Evolutionary conservation across 176 grass and related monocot genomes (phyloP), one percentile per base, ranked within the genome.

Genomic region (Avena atlantica): DNA sequence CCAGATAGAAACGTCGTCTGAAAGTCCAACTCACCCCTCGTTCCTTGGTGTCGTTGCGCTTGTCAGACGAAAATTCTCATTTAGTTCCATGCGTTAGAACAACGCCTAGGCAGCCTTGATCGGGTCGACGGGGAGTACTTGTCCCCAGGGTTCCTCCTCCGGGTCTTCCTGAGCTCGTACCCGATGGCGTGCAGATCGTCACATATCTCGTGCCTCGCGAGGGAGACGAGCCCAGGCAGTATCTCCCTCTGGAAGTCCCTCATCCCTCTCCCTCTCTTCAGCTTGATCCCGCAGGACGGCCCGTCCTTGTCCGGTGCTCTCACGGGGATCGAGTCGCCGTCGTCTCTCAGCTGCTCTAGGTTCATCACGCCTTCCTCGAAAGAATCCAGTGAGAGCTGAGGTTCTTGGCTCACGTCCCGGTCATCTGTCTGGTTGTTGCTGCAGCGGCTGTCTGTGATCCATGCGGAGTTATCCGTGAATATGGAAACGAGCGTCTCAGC

Each of bases 241-340:
- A 99, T 90, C 37, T 99, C 97, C 73, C 90, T 89, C 42, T 96
- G 94, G 47, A 99, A 99, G 76, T 99, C 93, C 42, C 97, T 78
- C 65, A 96, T 79, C 25, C 94, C 92, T 76, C 94, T 93, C 67
- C 94, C 94, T 82, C 97, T 99, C 52, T 84, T 91, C 53, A 99
- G 78, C 56, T 90, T 96, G 81, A 96, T 90, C 40, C 86, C 84
- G 12, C 90, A 77, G 5, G 69, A 55, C 12, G 81, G 86, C 70
- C 53, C 87, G 21, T 91, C 91, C 5, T 83, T 89, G 37, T 94
- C 62, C 4, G 74, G 76, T 68, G 63, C 80, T 63, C 56, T 90
- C 62, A 65, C 78, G 65, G 52, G 63, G 16, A 81, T 29, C 24
- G 92, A 96, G 25, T 80, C 69, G 3, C 85, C 94, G 2, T 94